Base-by-base conservation (phyloP, 495 filamentous ascomycete genomes). In the Xylaria grammica region DNA sequence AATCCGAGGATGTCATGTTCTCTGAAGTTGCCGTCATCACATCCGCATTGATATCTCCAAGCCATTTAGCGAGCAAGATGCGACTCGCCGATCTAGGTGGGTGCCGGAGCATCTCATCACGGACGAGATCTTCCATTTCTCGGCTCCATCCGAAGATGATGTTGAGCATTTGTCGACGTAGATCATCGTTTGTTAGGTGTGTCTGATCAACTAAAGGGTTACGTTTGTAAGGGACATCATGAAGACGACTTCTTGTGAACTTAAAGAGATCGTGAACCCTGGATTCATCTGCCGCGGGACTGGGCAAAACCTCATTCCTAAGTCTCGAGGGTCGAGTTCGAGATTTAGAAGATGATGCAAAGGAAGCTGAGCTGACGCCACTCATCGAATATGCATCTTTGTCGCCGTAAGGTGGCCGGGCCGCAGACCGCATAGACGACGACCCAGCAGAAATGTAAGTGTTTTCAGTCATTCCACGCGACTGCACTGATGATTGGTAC, bases 121-220 rank as follows among this genome's bases (percentile, higher is more conserved):
- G 86, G 52, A 99, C 88, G 69, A 99, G 77, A 40, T 86, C 87
- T 54, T 93, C 86, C 55, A 93, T 88, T 70, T 97, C 93, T 53
- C 89, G 89, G 60, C 92, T 88, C 93, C 94, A 98, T 10, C 95
- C 96, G 79, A 99, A 99, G 1, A 99, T 92, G 30, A 92, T 89
- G 72, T 86, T 92, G 20, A 99, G 81, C 96, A 98, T 98, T 77
- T 97, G 91, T 40, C 84, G 86, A 52, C 94, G 89, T 42, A 97
- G 84, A 67, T 95, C 90, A 72, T 97, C 90, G 27, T 94, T 88
- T 2, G 90, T 94, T 29, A 95, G 74, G 44, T 84, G 82, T 5
- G 79, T 71, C 62, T 90, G 84, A 63, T 91, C 89, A 30, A 86
- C 69, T 17, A 83, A 81, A 20, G 85, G 81, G 1, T 89, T 84